Percentiles rank a stretch among this genome's conserved stretches.
Conservation (phyloP, 768 basidiomycete genomes). For the Russula compacta region DNA sequence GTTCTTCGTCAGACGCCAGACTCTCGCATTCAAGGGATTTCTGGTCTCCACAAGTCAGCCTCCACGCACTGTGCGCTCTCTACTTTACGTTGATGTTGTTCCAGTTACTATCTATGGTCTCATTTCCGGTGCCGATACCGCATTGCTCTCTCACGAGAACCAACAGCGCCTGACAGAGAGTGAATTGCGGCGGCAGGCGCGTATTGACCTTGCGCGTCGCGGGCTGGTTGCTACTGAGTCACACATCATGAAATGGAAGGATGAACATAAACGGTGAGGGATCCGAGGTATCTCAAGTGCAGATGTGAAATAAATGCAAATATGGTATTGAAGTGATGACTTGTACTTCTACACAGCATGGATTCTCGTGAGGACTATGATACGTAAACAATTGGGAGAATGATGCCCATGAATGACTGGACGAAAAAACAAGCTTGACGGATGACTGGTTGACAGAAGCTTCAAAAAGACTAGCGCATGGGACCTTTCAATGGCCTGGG, state of each 20-base stretch:
- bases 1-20: conserved; percentile 50
- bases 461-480: neutral
- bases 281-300: neutral
- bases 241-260: conserved; percentile 75
- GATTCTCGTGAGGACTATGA: conserved; percentile 2
- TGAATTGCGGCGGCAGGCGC: conserved; percentile 59
- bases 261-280: conserved; percentile 22
- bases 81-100: neutral
- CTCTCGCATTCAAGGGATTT: conserved; percentile 73
- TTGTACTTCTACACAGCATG: conserved; percentile 15
- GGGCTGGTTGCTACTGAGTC: conserved; percentile 77
- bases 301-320: conserved; percentile 13
- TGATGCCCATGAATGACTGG: conserved; percentile 3
- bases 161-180: conserved; percentile 59
- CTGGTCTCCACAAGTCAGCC: conserved; percentile 60
- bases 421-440: conserved; percentile 1
- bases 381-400: conserved; percentile 3
- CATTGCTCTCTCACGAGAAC: conserved; percentile 63
- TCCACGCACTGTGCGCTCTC: neutral
- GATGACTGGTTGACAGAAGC: neutral
- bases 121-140: conserved; percentile 66
- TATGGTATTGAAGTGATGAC: conserved; percentile 1
- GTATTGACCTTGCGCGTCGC: conserved; percentile 61
- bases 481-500: neutral
- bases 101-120: conserved; percentile 56